Percentiles rank a stretch among this genome's conserved stretches.
These are phyloP conservation scores for Camelina laxa DNA, from an alignment of 345 rosid species.

Conservation along the genomic window DNA sequence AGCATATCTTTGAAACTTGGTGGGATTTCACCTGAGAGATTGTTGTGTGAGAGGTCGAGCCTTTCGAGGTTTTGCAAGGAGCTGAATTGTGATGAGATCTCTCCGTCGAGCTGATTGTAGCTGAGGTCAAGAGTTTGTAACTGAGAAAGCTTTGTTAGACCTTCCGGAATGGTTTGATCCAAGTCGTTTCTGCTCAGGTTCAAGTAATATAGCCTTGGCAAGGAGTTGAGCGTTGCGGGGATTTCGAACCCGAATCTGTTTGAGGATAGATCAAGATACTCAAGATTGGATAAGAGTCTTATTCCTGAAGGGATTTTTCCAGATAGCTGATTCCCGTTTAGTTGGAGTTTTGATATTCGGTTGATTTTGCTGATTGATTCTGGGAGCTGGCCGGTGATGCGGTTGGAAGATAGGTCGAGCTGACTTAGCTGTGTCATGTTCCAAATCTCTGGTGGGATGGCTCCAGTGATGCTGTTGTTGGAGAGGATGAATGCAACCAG, in stretches of 20 bases:
- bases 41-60: constrained; percentile 49
- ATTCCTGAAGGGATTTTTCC: constrained; percentile 43
- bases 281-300: constrained; percentile 30
- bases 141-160: constrained; percentile 39
- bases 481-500: constrained; percentile 43
- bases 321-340: constrained; percentile 41
- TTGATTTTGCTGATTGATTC: constrained; percentile 29
- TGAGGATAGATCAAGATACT: constrained; percentile 48
- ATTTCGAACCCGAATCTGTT: constrained; percentile 38
- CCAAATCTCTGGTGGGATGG: constrained; percentile 50
- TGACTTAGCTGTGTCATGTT: constrained; percentile 31
- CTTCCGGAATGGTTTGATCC: constrained; percentile 39
- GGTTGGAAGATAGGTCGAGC: constrained; percentile 46
- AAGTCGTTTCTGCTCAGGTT: constrained; percentile 47
- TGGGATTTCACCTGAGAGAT: constrained; percentile 49
- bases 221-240: constrained; percentile 34
- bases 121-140: constrained; percentile 46
- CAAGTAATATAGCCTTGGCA: constrained; percentile 37
- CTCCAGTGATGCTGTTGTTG: constrained; percentile 44
- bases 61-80: constrained; percentile 34
- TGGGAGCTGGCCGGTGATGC: constrained; percentile 40
- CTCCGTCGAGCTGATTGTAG: constrained; percentile 46
- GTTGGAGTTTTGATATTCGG: constrained; percentile 13
- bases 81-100: constrained; percentile 40
- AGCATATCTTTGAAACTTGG: constrained; percentile 12